These are phyloP conservation scores for Beauveria sp. DNA, from an alignment of 2,329 filamentous ascomycete species.

Conservation along the genomic window DNA sequence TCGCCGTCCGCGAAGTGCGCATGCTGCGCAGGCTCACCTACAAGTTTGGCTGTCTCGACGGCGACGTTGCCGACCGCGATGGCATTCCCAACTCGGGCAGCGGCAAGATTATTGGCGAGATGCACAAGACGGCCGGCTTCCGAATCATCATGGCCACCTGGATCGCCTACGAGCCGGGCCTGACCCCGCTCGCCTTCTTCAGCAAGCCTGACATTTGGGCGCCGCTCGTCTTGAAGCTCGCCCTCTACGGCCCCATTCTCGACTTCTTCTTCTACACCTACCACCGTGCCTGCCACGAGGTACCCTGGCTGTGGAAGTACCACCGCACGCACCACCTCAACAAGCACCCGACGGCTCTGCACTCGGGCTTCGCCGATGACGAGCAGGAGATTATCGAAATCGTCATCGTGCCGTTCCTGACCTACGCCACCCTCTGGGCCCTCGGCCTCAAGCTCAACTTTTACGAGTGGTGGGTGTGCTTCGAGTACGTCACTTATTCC, in stretches of 20 bases:
- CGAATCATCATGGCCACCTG: constrained; percentile 19
- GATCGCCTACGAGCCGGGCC: constrained; percentile 18
- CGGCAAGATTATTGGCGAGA: constrained; percentile 18
- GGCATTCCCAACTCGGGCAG: constrained; percentile 25
- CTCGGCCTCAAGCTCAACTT: constrained; percentile 35
- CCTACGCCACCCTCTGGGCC: constrained; percentile 27
- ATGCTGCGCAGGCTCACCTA: constrained; percentile 25
- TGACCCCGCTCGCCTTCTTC: constrained; percentile 10
- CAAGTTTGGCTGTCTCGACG: constrained; percentile 21
- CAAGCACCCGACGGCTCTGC: constrained; percentile 33
- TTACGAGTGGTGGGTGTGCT: constrained; percentile 40
- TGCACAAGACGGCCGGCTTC: constrained; percentile 19
- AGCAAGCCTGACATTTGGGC: constrained; percentile 15
- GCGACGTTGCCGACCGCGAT: constrained; percentile 25
- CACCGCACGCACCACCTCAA: constrained; percentile 39
- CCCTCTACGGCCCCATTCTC: constrained; percentile 29
- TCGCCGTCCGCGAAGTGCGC: constrained; percentile 22
- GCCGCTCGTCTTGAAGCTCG: constrained; percentile 24
- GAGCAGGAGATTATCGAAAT: constrained; percentile 37
- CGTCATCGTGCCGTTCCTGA: constrained; percentile 30
- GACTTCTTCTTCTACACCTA: constrained; percentile 37
- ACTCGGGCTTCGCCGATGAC: constrained; percentile 34
- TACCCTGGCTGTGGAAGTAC: constrained; percentile 28
- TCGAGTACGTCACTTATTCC: constrained; percentile 34
- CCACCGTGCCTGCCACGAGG: constrained; percentile 34